Evolutionary conservation across 1,284 basidiomycete species (phyloP), one percentile per base, ranked within the genome.

Genomic region (Malassezia brasiliensis): DNA sequence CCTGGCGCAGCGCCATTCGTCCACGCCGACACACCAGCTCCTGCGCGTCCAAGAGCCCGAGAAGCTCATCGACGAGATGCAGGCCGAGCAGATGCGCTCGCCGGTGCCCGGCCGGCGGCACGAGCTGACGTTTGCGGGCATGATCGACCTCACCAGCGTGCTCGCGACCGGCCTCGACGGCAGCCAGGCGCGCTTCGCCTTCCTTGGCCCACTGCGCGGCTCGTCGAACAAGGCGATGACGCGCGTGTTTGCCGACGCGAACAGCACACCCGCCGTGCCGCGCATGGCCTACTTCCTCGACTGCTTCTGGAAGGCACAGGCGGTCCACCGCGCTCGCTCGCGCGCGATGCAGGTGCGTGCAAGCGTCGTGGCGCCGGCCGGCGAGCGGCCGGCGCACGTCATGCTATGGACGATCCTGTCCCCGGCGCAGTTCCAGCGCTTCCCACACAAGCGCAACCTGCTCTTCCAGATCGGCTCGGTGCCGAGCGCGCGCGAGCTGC

Each of bases 1-100:
- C 70, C 83, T 99, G 58, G 85, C 85, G 50, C 96, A 96, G 77
- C 82, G 94, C 30, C 85, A 87, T 2, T 80, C 81, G 8, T 82
- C 82, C 40, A 80, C 82, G 3, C 85, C 85, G 67, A 90, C 87
- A 0, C 81, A 83, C 44, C 77, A 79, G 20, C 76, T 90, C 22
- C 83, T 88, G 1, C 91, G 94, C 0, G 78, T 98, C 42, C 88
- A 94, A 65, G 86, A 90, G 48, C 78, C 89, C 17, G 83, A 86
- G 50, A 86, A 82, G 68, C 78, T 91, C 32, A 83, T 68, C 52
- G 53, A 69, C 53, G 63, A 60, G 51, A 72, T 74, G 71, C 69
- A 38, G 28, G 50, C 61, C 19, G 25, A 61, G 11, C 53, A 55
- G 15, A 14, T 35, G 17, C 25, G n/a, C 17, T 28, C 32, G n/a